phyloP scores from a whole-genome alignment of 225 moss, liverwort and hornwort genomes.

The Neckera pumila region DNA sequence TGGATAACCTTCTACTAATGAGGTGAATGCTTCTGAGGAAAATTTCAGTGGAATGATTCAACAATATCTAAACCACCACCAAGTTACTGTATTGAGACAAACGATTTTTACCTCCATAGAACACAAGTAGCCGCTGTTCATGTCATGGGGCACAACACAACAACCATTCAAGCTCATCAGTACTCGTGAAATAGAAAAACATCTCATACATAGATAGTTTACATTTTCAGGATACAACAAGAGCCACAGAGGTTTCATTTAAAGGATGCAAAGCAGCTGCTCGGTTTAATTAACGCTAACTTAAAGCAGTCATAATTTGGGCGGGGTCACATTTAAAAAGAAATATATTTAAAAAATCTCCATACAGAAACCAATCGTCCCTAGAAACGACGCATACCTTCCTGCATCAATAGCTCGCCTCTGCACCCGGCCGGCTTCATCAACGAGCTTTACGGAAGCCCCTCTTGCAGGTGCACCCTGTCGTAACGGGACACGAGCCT shows the following conservation, averaged over 20 bases:
- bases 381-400: conserved; percentile 33
- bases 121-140: conserved; percentile 78
- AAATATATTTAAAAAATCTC: not conserved
- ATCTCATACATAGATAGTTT: not conserved
- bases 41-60: not conserved
- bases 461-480: conserved; percentile 97
- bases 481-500: not conserved
- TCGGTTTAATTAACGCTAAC: not conserved
- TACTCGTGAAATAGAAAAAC: not conserved
- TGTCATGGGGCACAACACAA: not conserved
- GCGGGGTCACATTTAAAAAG: not conserved
- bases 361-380: not conserved
- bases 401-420: conserved; percentile 93
- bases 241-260: not conserved
- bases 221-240: not conserved
- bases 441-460: conserved; percentile 66
- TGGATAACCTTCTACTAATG: not conserved
- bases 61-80: not conserved
- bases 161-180: not conserved
- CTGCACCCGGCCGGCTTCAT: conserved; percentile 60
- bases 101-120: conserved; percentile 75
- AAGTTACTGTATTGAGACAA: not conserved
- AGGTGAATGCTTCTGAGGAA: not conserved
- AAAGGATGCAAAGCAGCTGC: not conserved
- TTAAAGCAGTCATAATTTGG: not conserved